phyloP scores from a whole-genome alignment of 345 rosid species.

The Theobroma cacao region DNA sequence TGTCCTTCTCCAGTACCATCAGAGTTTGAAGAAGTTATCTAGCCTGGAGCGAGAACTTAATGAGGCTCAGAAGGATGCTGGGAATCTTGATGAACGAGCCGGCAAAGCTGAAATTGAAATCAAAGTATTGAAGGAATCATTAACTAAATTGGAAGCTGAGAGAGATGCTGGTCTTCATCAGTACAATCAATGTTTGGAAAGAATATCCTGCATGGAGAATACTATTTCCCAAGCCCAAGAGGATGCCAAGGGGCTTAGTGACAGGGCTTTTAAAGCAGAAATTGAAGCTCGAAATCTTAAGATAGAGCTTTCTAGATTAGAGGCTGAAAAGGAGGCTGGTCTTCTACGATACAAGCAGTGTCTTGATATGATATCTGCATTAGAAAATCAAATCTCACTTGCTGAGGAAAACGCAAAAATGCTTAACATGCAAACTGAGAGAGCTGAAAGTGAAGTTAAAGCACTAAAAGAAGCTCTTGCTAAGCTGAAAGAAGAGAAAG shows the following conservation, averaged over 20 bases:
- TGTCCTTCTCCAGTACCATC: slow-evolving; percentile 53
- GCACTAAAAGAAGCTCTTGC: slow-evolving; percentile 50
- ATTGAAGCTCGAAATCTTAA: slow-evolving; percentile 52
- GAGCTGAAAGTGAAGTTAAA: slow-evolving; percentile 62
- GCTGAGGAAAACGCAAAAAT: slow-evolving; percentile 55
- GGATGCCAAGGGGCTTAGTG: slow-evolving; percentile 45
- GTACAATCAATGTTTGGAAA: slow-evolving; percentile 62
- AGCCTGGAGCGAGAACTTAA: slow-evolving; percentile 62
- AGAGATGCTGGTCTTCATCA: slow-evolving; percentile 65
- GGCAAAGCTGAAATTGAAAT: slow-evolving; percentile 77
- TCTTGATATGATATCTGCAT: slow-evolving; percentile 54
- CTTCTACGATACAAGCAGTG: slow-evolving; percentile 56
- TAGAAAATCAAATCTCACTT: slow-evolving; percentile 59
- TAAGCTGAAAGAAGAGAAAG: slow-evolving; percentile 64
- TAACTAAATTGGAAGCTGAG: slow-evolving; percentile 63
- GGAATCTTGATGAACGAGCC: slow-evolving; percentile 64
- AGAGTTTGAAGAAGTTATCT: slow-evolving; percentile 61
- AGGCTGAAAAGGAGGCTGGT: slow-evolving; percentile 65
- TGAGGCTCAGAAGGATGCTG: slow-evolving; percentile 56
- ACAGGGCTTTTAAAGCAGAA: slow-evolving; percentile 63
- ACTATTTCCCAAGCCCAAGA: slow-evolving; percentile 41
- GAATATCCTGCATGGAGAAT: slow-evolving; percentile 54
- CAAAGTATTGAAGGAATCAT: slow-evolving; percentile 62
- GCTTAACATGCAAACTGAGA: slow-evolving; percentile 44
- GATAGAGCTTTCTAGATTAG: slow-evolving; percentile 49